phyloP scores from a whole-genome alignment of 2,329 filamentous ascomycete genomes.

The Cercospora sp. region DNA sequence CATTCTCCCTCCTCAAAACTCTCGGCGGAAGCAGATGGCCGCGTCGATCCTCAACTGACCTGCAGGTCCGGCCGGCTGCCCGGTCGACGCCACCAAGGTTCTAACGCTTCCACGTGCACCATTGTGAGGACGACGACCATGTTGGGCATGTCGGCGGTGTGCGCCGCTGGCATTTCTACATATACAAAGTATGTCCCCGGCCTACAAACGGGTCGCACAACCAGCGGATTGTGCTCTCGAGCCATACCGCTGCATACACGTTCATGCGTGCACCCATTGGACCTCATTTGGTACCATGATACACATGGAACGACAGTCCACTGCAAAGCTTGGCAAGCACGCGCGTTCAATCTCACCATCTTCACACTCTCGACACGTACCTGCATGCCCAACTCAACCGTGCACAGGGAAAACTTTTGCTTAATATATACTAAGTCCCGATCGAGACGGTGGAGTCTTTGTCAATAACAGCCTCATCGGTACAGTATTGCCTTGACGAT shows the following conservation, averaged over 20 bases:
- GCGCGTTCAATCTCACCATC: background rate
- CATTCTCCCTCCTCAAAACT: background rate
- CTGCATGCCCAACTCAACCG: background rate
- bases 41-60: conserved; percentile 11
- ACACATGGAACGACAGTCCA: background rate
- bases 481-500: background rate
- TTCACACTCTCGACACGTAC: background rate
- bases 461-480: background rate
- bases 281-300: background rate
- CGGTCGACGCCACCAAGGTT: conserved; percentile 1
- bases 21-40: background rate
- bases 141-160: background rate
- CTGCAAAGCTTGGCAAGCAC: background rate
- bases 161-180: background rate
- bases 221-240: background rate
- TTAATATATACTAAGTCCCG: background rate
- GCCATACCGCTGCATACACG: background rate
- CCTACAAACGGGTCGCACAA: background rate
- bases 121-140: background rate
- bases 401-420: background rate
- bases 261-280: background rate
- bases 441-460: background rate
- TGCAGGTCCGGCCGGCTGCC: conserved; percentile 7
- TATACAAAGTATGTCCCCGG: background rate
- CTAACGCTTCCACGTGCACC: background rate